Evolutionary conservation across 2,329 filamentous ascomycete species (phyloP).

Genomic region (Raffaelea ambrosiae): DNA sequence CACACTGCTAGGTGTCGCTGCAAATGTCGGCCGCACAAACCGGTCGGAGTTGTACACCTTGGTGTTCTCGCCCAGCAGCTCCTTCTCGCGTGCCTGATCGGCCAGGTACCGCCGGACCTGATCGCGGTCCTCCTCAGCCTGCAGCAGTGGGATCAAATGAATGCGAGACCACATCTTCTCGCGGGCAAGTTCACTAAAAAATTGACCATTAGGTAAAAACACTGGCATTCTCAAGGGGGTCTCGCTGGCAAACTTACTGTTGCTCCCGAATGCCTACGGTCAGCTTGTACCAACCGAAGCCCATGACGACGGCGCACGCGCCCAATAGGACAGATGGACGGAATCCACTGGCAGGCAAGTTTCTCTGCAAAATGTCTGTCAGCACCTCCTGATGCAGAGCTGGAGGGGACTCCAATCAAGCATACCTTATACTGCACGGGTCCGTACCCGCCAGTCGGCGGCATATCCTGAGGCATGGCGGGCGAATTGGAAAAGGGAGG

Average conservation of each 20-base stretch:
- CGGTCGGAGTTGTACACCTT: constrained; percentile 78
- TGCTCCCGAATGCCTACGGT: constrained; percentile 79
- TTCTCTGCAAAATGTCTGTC: constrained; percentile 52
- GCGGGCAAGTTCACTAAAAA: constrained; percentile 72
- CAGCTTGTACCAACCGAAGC: constrained; percentile 83
- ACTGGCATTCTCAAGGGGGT: background rate
- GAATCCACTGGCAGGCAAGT: constrained; percentile 86
- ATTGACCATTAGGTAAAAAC: background rate
- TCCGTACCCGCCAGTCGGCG: constrained; percentile 87
- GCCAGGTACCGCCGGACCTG: constrained; percentile 80
- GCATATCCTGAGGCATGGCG: constrained; percentile 96
- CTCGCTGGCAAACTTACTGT: constrained; percentile 54
- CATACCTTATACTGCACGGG: constrained; percentile 93
- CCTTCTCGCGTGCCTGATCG: constrained; percentile 83
- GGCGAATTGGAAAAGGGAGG: constrained; percentile 11
- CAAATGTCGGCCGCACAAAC: constrained; percentile 79
- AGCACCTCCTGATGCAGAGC: background rate
- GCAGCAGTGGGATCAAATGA: constrained; percentile 84
- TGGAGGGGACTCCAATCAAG: constrained; percentile 9
- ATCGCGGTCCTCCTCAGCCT: constrained; percentile 95
- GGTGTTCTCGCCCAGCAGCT: constrained; percentile 73
- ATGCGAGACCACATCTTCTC: constrained; percentile 99
- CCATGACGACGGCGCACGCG: constrained; percentile 70
- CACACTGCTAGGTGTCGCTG: constrained; percentile 56
- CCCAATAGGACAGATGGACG: constrained; percentile 71